Base-by-base conservation (phyloP, 768 basidiomycete species). In the Vararia minispora region DNA sequence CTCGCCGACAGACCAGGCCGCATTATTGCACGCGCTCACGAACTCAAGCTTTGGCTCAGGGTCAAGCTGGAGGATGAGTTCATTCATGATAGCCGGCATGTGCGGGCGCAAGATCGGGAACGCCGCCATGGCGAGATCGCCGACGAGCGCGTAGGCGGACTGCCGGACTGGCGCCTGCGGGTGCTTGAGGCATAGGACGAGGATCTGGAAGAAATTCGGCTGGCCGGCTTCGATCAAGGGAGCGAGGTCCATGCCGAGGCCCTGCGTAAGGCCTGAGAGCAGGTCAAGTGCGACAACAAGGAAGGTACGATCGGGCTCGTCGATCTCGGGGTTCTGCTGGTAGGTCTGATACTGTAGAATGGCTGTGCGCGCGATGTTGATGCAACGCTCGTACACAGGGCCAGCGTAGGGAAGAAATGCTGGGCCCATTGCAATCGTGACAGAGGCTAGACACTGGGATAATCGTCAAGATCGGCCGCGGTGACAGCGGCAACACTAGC, bases 1-100 rank as follows among this genome's bases (percentile, higher is more conserved):
- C 60, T 99, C 95, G 30, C 95, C 95, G 21, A 95, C 91, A n/a
- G 90, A 91, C 95, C 95, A 99, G 1, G 94, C 94, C 8, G 95
- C 95, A 55, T 99, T 99, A 61, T 99, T 99, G 58, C 89, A 92
- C 5, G 94, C 95, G 48, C 89, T 92, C 45, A 98, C 78, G 53
- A 91, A 90, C 58, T 97, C 92, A 23, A 83, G 70, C 51, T 88
- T 86, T 1, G 94, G 95, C 53, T 94, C 87, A 4, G 86, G 84
- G 44, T 91, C 85, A 37, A 99, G 82, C 52, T 98, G 92, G 28
- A 72, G 62, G 44, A 86, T 84, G 39, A 99, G 70, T 54, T 91
- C 85, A 12, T 76, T 69, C 85, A 98, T 91, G 56, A 99, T 82
- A 21, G 76, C 75, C 1, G 87, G 72, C 64, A 97, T 80, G 44